Base-by-base conservation (phyloP, 495 filamentous ascomycete species). In the Cercophora samala region DNA sequence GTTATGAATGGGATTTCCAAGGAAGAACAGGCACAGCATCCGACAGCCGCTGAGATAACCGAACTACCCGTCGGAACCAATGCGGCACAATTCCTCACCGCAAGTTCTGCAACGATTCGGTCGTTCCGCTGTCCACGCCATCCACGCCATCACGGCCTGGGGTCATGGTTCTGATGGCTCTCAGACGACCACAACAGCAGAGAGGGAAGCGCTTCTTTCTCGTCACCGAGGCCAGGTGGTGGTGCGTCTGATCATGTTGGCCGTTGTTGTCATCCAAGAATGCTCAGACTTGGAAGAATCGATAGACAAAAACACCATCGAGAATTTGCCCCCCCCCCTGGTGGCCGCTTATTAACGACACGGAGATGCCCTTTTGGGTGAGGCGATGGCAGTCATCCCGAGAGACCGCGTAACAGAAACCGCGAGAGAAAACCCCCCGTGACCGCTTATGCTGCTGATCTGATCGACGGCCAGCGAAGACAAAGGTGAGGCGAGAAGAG, bases 11-110 rank as follows among this genome's bases (percentile, higher is more conserved):
- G 51, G 21, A 69, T 53, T 60, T 66, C 64, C 64, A 69, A 23
- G 68, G 64, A 66, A 69, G 64, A 46, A 64, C 60, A 66, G 58
- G 68, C 59, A 61, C 68, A 69, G 61, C 64, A 69, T 69, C 68
- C 68, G 68, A 69, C 58, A 62, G 42, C 56, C 55, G 18, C 32
- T 32, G n/a, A 66, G 64, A 62, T 69, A 61, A 63, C 68, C 64
- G 68, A 64, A 56, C 15, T 51, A 62, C 60, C 68, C 68, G 68
- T 53, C 60, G 60, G 60, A 58, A 64, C 26, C 21, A 11, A 51
- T 62, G 61, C 60, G 32, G 51, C 58, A n/a, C 58, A 19, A 62
- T 24, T 46, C 60, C 69, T 66, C 72, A 73, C 72, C 72, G 72
- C 72, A 73, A 73, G 26, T 69, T 69, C 62, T 66, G 46, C 58